These are phyloP conservation scores for Nicotiana obtusifolia DNA, from an alignment of 257 asterid genomes.

Conservation along the genomic window DNA sequence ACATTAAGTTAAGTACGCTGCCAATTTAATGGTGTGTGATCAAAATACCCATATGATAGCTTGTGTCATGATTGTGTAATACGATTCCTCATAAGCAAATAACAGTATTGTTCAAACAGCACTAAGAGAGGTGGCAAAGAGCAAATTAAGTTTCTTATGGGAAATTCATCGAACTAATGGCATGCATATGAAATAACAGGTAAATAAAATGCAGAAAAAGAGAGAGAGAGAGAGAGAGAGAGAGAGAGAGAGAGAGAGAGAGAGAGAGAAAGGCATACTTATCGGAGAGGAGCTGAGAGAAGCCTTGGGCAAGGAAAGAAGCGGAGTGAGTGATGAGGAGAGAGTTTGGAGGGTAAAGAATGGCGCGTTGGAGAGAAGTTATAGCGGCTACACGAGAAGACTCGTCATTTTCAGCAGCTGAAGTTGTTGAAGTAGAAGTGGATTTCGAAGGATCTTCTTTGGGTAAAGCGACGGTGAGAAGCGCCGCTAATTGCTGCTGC, in stretches of 20 bases:
- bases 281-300: slow-evolving; percentile 73
- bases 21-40: not conserved
- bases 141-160: not conserved
- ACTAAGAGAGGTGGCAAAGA: not conserved
- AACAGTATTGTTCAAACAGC: not conserved
- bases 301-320: slow-evolving; percentile 79
- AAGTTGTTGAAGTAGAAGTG: slow-evolving; percentile 26
- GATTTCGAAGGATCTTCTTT: slow-evolving; percentile 54
- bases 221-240: not conserved
- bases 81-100: not conserved
- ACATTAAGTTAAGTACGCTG: not conserved
- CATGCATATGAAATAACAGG: not conserved
- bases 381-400: slow-evolving; percentile 77
- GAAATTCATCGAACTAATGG: not conserved
- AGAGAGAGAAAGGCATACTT: slow-evolving; percentile 41
- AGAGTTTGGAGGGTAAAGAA: slow-evolving; percentile 80
- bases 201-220: not conserved
- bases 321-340: slow-evolving; percentile 82
- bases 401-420: slow-evolving; percentile 36
- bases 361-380: slow-evolving; percentile 75
- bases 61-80: not conserved
- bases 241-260: not conserved
- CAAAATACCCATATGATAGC: not conserved
- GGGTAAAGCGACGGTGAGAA: slow-evolving; percentile 88
- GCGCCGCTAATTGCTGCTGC: slow-evolving; percentile 92